Evolutionary conservation across 495 filamentous ascomycete species (phyloP), one percentile per base, ranked within the genome.

Genomic region (Bombardia bombarda): DNA sequence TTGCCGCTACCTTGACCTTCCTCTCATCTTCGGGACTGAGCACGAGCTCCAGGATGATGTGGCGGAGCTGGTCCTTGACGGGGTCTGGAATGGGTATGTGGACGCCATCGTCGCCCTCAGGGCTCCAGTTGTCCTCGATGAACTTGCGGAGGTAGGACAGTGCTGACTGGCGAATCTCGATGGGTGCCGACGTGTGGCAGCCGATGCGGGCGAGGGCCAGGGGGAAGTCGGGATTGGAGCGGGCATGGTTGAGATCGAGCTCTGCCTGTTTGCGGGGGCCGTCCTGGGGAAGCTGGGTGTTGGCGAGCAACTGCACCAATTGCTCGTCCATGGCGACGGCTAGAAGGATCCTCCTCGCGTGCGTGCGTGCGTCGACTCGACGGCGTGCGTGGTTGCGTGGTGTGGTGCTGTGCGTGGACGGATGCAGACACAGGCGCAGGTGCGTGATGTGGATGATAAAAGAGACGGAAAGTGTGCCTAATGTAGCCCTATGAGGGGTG

Each of bases 1-100:
- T 90, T 20, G 92, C 86, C 5, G 84, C 82, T 18, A 77, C 74
- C 62, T 90, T 87, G 46, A 97, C 77, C 61, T 89, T 94, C 50
- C 87, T 76, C 55, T 94, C 84, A 4, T 82, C 80, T 38, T 85
- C 80, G 6, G 1, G 69, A 43, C 74, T 77, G n/a, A 89, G 83
- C 26, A 85, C 84, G 21, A 97, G 70, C 24, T 84, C 74, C 14
- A 98, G 70, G 32, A 96, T 61, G 18, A 68, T 65, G 20, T 72
- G 65, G 45, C 87, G 74, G 40, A 97, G 70, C 51, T 81, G 75
- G 17, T 77, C 72, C 64, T 94, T 95, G 46, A 79, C 76, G 16
- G 69, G 67, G 43, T 90, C 85, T 32, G 66, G 67, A 32, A 77
- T 68, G 42, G 75, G 77, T 25, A 86, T 83, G 43, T 76, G 74